Evolutionary conservation across 129 eudicot genomes (phyloP), one percentile per base, ranked within the genome.

Genomic region (Daucus carota): DNA sequence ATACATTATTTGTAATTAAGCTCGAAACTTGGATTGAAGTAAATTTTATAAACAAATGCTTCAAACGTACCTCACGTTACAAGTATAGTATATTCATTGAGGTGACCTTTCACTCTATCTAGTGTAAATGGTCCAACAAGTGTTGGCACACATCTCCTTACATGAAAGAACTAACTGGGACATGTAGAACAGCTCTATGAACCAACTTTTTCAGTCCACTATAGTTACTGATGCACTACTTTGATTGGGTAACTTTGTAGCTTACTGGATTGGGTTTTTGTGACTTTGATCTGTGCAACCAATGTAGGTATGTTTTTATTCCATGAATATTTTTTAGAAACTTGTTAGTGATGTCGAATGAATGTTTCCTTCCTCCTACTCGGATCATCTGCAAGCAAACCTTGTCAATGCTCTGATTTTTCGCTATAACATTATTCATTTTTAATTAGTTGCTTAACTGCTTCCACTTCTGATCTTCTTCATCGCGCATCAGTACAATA

Each of bases 1-100:
- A 69, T 81, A 70, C 75, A 75, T 70, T 75, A 63, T 29, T 3
- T 63, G n/a, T n/a, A n/a, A n/a, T 34, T 29, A 63, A 63, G 20
- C 70, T 63, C 40, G 38, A 63, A 62, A 26, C 38, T 29, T 29
- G 36, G 70, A 63, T 29, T 26, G 70, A 62, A 62, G 17, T 63
- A 63, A 0, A 3, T 63, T 36, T 63, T 13, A 13, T 5, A 63
- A 29, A 63, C 69, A 63, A 13, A 63, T 63, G 38, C 8, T 63
- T 63, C 68, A 62, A n/a, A 3, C 26, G 18, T 62, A 29, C n/a
- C 26, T 52, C 62, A 52, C 26, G 3, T 17, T 52, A 52, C n/a
- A 17, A 52, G 5, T 22, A 22, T 8, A 5, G n/a, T 20, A 22
- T 20, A 52, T 52, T 20, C 62, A 52, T 52, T 20, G 10, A 52